A percentile compares a stretch with the other conserved stretches of the same genome.
Evolutionary conservation across 345 rosid species (phyloP).

Genomic region (Eutrema japonicum): DNA sequence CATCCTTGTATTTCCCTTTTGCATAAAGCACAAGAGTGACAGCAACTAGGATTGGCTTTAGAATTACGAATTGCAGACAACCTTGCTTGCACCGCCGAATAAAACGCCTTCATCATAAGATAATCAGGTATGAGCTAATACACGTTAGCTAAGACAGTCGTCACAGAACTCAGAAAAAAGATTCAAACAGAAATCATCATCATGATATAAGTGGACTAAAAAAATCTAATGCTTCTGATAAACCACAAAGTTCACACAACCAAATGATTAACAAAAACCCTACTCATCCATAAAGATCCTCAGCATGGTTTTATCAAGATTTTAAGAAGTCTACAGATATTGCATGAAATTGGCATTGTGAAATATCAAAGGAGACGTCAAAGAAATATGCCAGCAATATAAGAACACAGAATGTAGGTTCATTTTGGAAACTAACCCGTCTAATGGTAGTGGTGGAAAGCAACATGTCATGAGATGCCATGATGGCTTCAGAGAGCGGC

Average conservation of each 20-base stretch:
- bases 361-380: not conserved
- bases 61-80: constrained; percentile 94
- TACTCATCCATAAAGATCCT: constrained; percentile 5
- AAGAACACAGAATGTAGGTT: constrained; percentile 2
- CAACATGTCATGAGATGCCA: constrained; percentile 91
- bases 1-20: constrained; percentile 93
- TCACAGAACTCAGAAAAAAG: not conserved
- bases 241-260: constrained; percentile 6
- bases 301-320: not conserved
- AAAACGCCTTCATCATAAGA: constrained; percentile 67
- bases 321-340: not conserved
- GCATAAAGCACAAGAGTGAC: constrained; percentile 91
- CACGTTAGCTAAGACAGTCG: constrained; percentile 27
- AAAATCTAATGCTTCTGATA: not conserved
- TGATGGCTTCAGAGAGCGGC: constrained; percentile 82
- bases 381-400: not conserved
- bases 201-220: constrained; percentile 7
- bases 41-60: constrained; percentile 90
- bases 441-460: constrained; percentile 79
- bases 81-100: constrained; percentile 99
- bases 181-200: not conserved
- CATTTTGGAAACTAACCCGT: constrained; percentile 68
- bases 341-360: not conserved
- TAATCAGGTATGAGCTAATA: constrained; percentile 18
- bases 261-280: not conserved